A percentile compares a stretch with the other conserved stretches of the same genome.
phyloP scores from a whole-genome alignment of 1,284 basidiomycete genomes.

The Ganoderma leucocontextum region DNA sequence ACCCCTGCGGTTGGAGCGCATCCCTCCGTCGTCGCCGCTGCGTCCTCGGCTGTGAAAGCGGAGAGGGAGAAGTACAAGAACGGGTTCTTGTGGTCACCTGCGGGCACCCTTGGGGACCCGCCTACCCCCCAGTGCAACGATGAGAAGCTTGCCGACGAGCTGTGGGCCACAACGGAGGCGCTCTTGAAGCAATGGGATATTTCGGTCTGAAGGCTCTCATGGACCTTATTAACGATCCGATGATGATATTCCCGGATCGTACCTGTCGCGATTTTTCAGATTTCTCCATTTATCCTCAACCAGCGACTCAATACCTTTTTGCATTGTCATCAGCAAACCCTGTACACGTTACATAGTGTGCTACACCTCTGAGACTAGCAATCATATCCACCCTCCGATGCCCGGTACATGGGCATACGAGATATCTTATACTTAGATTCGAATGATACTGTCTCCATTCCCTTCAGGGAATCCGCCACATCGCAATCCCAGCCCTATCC shows the following conservation, averaged over 20 bases:
- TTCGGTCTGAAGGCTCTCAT: background rate
- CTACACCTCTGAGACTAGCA: background rate
- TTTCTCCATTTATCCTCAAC: too few species aligned
- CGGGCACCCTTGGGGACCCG: constrained; percentile 43
- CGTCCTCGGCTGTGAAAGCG: constrained; percentile 44
- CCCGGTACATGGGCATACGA: background rate
- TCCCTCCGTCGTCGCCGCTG: constrained; percentile 57
- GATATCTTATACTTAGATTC: background rate
- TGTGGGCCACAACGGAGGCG: constrained; percentile 53
- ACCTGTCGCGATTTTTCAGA: too few species aligned
- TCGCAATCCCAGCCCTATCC: constrained; percentile 63
- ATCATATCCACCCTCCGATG: background rate
- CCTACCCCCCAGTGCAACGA: constrained; percentile 43
- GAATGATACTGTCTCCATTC: background rate
- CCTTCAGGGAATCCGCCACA: constrained; percentile 65
- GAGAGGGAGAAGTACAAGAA: constrained; percentile 55
- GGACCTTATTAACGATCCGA: background rate
- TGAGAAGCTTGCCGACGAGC: constrained; percentile 51
- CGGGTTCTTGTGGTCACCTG: constrained; percentile 49
- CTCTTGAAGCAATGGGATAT: constrained; percentile 37
- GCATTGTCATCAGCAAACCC: background rate
- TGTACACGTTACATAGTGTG: background rate
- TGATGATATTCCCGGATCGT: background rate
- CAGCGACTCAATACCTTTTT: background rate
- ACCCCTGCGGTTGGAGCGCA: constrained; percentile 46